Percentiles rank a stretch among this genome's conserved stretches.
Conservation (phyloP, 495 filamentous ascomycete species). For the Penicillium alfredii region DNA sequence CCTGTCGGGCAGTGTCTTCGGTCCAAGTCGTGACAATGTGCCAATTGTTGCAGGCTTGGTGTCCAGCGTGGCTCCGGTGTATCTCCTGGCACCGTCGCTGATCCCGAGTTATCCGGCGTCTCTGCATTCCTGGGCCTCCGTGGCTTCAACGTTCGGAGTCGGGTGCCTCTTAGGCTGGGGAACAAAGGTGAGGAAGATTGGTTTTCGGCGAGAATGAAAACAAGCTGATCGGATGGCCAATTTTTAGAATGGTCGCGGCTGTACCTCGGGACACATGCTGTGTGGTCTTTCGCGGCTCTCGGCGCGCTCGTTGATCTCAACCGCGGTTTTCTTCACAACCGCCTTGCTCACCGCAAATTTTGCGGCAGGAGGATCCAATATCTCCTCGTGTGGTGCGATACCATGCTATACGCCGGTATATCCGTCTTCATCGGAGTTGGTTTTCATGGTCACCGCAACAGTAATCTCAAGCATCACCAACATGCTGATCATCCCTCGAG, state of each 20-base stretch:
- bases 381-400: conserved; percentile 29
- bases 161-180: conserved; percentile 51
- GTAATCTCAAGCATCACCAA: conserved; percentile 33
- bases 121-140: conserved; percentile 26
- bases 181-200: conserved; percentile 40
- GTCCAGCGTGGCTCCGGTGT: conserved; percentile 37
- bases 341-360: conserved; percentile 48
- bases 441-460: conserved; percentile 28
- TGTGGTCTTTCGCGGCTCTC: conserved; percentile 51
- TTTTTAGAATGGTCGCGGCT: conserved; percentile 45
- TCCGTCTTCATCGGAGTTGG: conserved; percentile 32
- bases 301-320: conserved; percentile 47
- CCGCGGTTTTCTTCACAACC: conserved; percentile 48
- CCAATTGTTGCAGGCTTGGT: conserved; percentile 46
- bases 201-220: not conserved
- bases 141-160: conserved; percentile 33
- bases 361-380: conserved; percentile 18
- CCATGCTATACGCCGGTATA: conserved; percentile 48
- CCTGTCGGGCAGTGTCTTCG: conserved; percentile 34
- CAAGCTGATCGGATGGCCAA: conserved; percentile 3
- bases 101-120: conserved; percentile 37
- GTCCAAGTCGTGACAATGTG: conserved; percentile 35
- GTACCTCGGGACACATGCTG: conserved; percentile 58
- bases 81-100: conserved; percentile 37
- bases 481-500: conserved; percentile 21